These are phyloP conservation scores for Crithidia sp. DNA, from an alignment of 208 protist species.

Conservation along the genomic window DNA sequence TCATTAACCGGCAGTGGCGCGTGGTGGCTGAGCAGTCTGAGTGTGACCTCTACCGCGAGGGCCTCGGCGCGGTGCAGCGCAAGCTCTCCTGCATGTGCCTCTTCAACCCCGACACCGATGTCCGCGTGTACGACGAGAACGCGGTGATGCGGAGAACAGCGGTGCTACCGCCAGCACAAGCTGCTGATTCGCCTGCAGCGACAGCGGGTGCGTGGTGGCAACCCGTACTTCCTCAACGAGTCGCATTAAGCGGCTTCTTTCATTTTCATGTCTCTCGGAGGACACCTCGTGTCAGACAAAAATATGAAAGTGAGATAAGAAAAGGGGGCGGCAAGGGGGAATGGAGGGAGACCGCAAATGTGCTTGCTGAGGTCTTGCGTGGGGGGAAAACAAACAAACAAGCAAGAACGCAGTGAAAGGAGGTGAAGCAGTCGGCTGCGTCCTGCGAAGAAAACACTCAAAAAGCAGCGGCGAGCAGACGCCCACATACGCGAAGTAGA, in stretches of 20 bases:
- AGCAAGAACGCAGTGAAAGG: neutral
- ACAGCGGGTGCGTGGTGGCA: slow-evolving; percentile 36
- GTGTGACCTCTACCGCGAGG: slow-evolving; percentile 44
- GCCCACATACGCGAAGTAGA: no score
- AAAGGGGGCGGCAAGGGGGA: neutral
- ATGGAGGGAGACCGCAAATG: no score
- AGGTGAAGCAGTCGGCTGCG: no score
- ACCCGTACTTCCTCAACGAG: slow-evolving; percentile 43
- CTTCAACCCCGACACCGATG: slow-evolving; percentile 62
- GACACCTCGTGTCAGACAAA: neutral
- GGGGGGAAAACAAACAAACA: neutral
- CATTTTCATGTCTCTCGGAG: slow-evolving; percentile 17
- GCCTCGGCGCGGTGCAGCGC: slow-evolving; percentile 38
- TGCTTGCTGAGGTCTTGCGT: no score
- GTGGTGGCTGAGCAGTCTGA: slow-evolving; percentile 43
- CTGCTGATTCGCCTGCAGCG: slow-evolving; percentile 37
- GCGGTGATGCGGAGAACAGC: slow-evolving; percentile 38
- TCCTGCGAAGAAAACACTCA: no score
- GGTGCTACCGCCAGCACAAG: slow-evolving; percentile 38
- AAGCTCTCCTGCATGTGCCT: slow-evolving; percentile 72
- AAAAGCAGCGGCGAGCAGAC: no score
- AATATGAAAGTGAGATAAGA: slow-evolving; percentile 17
- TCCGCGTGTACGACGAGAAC: slow-evolving; percentile 51
- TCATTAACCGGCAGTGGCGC: slow-evolving; percentile 52
- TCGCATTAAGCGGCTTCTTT: slow-evolving; percentile 9